phyloP scores from a whole-genome alignment of 2,329 filamentous ascomycete genomes.

The Penicillium palitans region DNA sequence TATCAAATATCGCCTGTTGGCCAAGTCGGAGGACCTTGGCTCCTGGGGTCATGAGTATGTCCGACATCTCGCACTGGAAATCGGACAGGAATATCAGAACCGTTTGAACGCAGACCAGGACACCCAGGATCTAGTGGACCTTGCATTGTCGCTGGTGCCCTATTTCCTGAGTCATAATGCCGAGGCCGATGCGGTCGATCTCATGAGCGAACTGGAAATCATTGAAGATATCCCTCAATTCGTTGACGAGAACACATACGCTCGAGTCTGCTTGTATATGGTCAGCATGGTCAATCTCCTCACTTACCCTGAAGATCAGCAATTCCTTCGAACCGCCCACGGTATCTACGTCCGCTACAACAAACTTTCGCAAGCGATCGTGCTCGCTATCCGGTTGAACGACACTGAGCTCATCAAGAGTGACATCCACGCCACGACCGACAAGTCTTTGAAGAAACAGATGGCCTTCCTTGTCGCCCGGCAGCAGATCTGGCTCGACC shows the following conservation, averaged over 20 bases:
- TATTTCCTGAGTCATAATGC: slow-evolving; percentile 97
- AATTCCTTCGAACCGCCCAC: slow-evolving; percentile 90
- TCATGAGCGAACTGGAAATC: slow-evolving; percentile 96
- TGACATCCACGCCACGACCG: slow-evolving; percentile 77
- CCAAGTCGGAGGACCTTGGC: slow-evolving; percentile 86
- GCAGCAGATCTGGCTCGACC: slow-evolving; percentile 81
- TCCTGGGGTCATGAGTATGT: slow-evolving; percentile 99
- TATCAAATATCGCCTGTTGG: slow-evolving; percentile 88
- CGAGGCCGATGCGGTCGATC: slow-evolving; percentile 94
- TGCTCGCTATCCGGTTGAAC: slow-evolving; percentile 90
- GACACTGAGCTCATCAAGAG: slow-evolving; percentile 77
- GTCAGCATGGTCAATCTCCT: slow-evolving; percentile 98
- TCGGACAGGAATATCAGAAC: slow-evolving; percentile 90
- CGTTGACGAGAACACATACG: slow-evolving; percentile 90
- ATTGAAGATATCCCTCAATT: slow-evolving; percentile 88
- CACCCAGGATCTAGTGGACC: slow-evolving; percentile 78
- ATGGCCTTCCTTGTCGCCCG: slow-evolving; percentile 89
- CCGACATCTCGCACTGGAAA: slow-evolving; percentile 89
- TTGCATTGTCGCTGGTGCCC: slow-evolving; percentile 81
- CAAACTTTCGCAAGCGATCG: slow-evolving; percentile 88
- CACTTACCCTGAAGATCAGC: slow-evolving; percentile 95
- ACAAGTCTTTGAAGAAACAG: slow-evolving; percentile 84
- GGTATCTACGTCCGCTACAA: slow-evolving; percentile 91
- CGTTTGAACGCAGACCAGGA: slow-evolving; percentile 82
- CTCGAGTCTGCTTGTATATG: slow-evolving; percentile 94